These are phyloP conservation scores for Kodamaea fukazawae DNA, from an alignment of 805 yeast genomes.

Conservation along the genomic window DNA sequence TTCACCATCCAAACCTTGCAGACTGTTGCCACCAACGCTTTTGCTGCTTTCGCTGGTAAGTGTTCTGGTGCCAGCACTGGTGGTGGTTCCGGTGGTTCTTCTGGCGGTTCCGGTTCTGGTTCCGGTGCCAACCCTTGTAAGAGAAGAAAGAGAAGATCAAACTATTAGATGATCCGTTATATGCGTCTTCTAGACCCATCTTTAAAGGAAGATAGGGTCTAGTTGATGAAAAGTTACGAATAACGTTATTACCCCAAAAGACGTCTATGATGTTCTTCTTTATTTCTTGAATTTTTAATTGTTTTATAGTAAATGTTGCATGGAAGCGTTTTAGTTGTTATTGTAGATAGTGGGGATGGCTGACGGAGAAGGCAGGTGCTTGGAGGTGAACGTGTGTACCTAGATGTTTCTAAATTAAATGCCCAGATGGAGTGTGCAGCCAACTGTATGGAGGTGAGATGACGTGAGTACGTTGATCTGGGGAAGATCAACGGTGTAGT, in stretches of 20 bases:
- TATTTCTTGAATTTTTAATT: too few relatives aligned
- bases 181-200: neutral
- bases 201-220: constrained; percentile 2
- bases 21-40: constrained; percentile 34
- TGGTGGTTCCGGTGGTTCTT: neutral
- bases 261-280: neutral
- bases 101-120: constrained; percentile 12
- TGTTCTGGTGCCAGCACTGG: constrained; percentile 15
- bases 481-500: too few relatives aligned
- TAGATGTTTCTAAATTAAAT: too few relatives aligned
- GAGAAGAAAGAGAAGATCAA: constrained; percentile 32
- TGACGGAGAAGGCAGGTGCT: too few relatives aligned
- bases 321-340: too few relatives aligned
- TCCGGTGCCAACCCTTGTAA: constrained; percentile 22
- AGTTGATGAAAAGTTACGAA: constrained; percentile 1
- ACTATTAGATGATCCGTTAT: constrained; percentile 13
- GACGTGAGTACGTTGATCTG: too few relatives aligned
- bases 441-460: too few relatives aligned
- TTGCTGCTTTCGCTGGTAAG: constrained; percentile 37
- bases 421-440: too few relatives aligned
- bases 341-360: too few relatives aligned
- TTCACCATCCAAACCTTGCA: constrained; percentile 31
- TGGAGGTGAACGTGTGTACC: too few relatives aligned
- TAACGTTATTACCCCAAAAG: constrained; percentile 5
- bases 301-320: too few relatives aligned